phyloP scores from a whole-genome alignment of 208 protist genomes.

The Porcisia deanei region DNA sequence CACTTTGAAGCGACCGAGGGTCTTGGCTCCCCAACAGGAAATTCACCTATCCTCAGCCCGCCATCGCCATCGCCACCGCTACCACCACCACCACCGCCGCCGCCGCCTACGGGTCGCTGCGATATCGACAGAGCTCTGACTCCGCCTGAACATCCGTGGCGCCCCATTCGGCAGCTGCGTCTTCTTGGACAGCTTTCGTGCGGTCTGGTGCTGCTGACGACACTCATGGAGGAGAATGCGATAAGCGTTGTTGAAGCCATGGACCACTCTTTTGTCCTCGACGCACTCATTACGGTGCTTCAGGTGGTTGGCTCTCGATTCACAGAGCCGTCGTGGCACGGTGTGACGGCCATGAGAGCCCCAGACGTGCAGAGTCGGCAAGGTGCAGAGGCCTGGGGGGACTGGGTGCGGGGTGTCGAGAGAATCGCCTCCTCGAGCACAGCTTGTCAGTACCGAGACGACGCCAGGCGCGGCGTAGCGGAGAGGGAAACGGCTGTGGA shows the following conservation, averaged over 20 bases:
- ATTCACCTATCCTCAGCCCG: neutral
- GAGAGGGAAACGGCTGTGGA: neutral
- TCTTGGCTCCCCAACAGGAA: neutral
- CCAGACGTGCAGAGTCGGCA: neutral
- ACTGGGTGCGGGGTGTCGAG: constrained; percentile 18
- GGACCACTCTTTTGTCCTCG: constrained; percentile 64
- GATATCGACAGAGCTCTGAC: neutral
- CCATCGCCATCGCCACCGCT: neutral
- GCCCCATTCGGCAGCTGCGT: constrained; percentile 13
- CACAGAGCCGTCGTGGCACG: neutral
- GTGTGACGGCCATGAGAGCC: too few relatives aligned
- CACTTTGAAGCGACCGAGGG: neutral
- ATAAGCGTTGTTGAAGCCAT: constrained; percentile 43
- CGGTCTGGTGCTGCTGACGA: constrained; percentile 46
- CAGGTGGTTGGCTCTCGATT: constrained; percentile 28
- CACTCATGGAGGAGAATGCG: constrained; percentile 40
- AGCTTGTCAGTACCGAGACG: neutral
- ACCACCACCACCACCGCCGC: neutral
- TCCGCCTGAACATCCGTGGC: neutral
- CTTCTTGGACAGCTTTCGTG: constrained; percentile 46
- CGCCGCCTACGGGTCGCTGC: neutral
- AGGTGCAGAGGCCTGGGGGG: constrained; percentile 15
- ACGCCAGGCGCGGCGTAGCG: neutral
- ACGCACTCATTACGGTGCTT: constrained; percentile 44
- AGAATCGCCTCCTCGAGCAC: neutral